phyloP scores from a whole-genome alignment of 345 rosid genomes.

The Murraya koenigii region DNA sequence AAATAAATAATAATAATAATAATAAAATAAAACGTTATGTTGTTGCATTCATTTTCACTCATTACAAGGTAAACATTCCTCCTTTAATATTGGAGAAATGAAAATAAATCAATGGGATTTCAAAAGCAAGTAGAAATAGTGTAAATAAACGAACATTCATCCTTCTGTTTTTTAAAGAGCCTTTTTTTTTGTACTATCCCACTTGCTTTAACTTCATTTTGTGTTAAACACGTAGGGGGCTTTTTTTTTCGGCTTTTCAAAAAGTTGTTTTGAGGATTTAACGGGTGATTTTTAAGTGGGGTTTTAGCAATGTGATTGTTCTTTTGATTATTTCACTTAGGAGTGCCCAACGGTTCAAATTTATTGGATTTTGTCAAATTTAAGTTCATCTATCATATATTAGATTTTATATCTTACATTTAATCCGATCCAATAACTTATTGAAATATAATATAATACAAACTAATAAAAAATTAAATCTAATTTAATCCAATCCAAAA shows the following conservation, averaged over 20 bases:
- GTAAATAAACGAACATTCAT: background rate
- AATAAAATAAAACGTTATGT: too few relatives aligned
- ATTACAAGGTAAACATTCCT: background rate
- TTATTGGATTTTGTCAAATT: too few relatives aligned
- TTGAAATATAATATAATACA: too few relatives aligned
- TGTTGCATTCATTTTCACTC: background rate
- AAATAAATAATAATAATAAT: too few relatives aligned
- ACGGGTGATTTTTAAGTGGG: background rate
- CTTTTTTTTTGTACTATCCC: background rate
- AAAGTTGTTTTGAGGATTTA: background rate
- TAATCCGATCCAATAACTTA: too few relatives aligned
- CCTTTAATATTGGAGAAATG: background rate
- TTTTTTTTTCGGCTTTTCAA: too few relatives aligned
- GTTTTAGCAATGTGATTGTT: background rate
- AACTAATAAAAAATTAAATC: too few relatives aligned
- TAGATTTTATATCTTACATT: too few relatives aligned
- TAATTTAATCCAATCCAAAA: too few relatives aligned
- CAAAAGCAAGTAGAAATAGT: background rate
- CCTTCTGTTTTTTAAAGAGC: background rate
- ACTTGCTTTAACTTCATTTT: background rate
- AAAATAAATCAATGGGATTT: too few relatives aligned
- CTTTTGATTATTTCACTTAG: background rate
- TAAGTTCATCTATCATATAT: too few relatives aligned
- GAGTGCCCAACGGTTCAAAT: too few relatives aligned
- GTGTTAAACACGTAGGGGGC: background rate